phyloP scores from a whole-genome alignment of 2,329 filamentous ascomycete genomes.

The Fusarium begoniae region DNA sequence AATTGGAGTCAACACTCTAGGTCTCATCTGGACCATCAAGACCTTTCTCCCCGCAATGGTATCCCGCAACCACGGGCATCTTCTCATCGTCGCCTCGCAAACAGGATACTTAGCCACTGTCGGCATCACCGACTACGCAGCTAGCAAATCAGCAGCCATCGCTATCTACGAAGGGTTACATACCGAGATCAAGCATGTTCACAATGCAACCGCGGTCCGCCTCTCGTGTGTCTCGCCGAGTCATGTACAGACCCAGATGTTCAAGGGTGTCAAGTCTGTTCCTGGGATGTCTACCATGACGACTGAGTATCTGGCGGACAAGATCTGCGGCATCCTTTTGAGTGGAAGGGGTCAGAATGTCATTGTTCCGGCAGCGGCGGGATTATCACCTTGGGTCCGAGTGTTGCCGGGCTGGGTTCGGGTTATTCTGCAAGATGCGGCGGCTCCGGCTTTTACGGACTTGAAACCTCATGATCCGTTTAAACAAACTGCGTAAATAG shows the following conservation, averaged over 20 bases:
- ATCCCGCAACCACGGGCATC: not conserved
- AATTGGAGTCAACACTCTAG: not conserved
- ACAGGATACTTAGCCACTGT: not conserved
- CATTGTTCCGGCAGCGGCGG: not conserved
- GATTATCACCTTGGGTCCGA: not conserved
- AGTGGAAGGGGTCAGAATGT: not conserved
- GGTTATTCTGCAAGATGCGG: not conserved
- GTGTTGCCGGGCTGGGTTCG: not conserved
- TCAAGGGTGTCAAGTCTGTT: not conserved
- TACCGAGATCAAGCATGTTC: not conserved
- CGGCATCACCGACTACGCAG: not conserved
- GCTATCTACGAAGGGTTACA: not conserved
- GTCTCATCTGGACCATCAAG: not conserved
- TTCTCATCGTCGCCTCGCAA: not conserved
- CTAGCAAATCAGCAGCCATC: not conserved
- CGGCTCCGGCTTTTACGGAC: not conserved
- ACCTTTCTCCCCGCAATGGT: not conserved
- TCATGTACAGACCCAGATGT: not conserved
- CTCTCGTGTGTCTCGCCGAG: not conserved
- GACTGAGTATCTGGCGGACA: not conserved
- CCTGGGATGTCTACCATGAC: not conserved
- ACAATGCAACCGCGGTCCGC: not conserved
- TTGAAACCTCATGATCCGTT: not conserved
- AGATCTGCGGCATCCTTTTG: not conserved
- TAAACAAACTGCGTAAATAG: not conserved